phyloP scores from a whole-genome alignment of 805 yeast genomes.

The Jamesozyma hellenica region DNA sequence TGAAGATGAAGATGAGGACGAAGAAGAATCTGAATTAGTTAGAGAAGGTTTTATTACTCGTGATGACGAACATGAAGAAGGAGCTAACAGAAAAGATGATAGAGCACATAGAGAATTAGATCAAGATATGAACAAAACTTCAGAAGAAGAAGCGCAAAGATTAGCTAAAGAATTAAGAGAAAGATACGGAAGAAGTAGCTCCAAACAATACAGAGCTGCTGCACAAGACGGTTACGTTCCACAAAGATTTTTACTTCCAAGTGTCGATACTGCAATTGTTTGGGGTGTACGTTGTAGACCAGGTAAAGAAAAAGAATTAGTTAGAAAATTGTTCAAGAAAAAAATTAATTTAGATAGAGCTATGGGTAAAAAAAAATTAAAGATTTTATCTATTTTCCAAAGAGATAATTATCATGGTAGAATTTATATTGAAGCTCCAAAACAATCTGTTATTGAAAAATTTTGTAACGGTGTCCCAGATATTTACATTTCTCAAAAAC shows the following conservation, averaged over 20 bases:
- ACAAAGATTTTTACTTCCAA: slow-evolving; percentile 85
- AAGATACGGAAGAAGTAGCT: slow-evolving; percentile 78
- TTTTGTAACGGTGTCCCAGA: slow-evolving; percentile 87
- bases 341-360: slow-evolving; percentile 68
- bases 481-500: slow-evolving; percentile 61
- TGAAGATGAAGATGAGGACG: slow-evolving; percentile 87
- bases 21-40: slow-evolving; percentile 79
- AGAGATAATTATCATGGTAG: slow-evolving; percentile 89
- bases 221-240: slow-evolving; percentile 76
- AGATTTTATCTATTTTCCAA: slow-evolving; percentile 82
- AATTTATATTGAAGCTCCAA: slow-evolving; percentile 87
- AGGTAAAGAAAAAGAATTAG: slow-evolving; percentile 87
- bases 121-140: slow-evolving; percentile 72
- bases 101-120: slow-evolving; percentile 87
- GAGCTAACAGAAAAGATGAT: slow-evolving; percentile 44
- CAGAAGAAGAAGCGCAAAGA: slow-evolving; percentile 90
- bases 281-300: slow-evolving; percentile 93
- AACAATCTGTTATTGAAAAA: slow-evolving; percentile 80
- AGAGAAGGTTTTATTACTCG: slow-evolving; percentile 70
- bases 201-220: slow-evolving; percentile 69
- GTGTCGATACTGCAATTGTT: slow-evolving; percentile 91
- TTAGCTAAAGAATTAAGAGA: slow-evolving; percentile 87
- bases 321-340: slow-evolving; percentile 74
- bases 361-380: slow-evolving; percentile 56
- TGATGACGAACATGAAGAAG: slow-evolving; percentile 44